Evolutionary conservation across 371 early-diverging fungal genomes (phyloP), one percentile per base, ranked within the genome.

Genomic region (Funneliformis caledonium): DNA sequence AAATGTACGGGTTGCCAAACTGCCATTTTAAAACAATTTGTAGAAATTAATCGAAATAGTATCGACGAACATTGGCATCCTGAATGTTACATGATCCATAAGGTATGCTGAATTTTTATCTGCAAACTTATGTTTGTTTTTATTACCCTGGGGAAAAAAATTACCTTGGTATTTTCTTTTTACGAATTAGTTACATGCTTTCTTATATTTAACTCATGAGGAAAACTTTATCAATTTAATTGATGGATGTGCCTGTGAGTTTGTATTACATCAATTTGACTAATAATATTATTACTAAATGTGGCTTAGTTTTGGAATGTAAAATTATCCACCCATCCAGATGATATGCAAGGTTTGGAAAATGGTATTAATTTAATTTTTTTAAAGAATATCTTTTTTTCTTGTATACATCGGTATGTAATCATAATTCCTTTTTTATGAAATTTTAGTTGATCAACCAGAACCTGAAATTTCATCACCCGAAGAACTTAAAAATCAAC

Each of bases 11-110:
- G 99, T 2, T 98, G 99, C 84, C 88, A 92, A 81, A 95, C 94
- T 70, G 96, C 97, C 22, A 96, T 98, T 56, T 85, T 98, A 76
- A 94, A 96, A 82, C 94, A 95, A 81, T 98, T 95, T 87, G 93
- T 99, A 64, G 97, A 99, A 82, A 95, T 96, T 80, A 92, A 90
- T 82, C 86, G 87, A 61, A 90, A 93, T 81, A 86, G 91, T 77
- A 88, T 91, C 76, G 89, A 93, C 61, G 92, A 91, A 77, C 93
- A 94, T 76, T 98, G 99, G 99, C 99, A 99, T 85, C 98, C 98
- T 11, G 96, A 97, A 84, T 99, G 99, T 85, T 99, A 99, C 85
- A 98, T 97, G 98, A 96, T 99, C 72, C 94, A 95, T 89, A 97
- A 96, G 89, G 92, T 92, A 85, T 77, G 43, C 16, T 26, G 12